Percentiles rank a stretch among this genome's conserved stretches.
Conservation (phyloP, 2,329 filamentous ascomycete species). For the Sarocladium strictum region DNA sequence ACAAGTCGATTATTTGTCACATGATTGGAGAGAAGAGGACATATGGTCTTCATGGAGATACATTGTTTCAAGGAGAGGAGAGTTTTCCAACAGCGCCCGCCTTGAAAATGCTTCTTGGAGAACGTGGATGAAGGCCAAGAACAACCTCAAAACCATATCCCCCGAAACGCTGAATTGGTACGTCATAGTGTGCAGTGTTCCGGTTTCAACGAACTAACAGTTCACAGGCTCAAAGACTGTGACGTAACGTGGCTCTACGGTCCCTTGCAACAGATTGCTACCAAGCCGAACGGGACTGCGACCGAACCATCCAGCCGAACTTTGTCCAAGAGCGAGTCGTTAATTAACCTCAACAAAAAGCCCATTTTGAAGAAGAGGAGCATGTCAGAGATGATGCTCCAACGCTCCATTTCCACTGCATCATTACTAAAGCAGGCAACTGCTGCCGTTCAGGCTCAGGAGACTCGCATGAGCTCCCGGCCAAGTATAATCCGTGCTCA, state of each 20-base stretch:
- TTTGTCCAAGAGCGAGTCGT: constrained; percentile 54
- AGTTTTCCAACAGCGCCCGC: constrained; percentile 74
- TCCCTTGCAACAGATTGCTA: constrained; percentile 62
- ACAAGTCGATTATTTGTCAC: constrained; percentile 92
- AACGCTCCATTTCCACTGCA: constrained; percentile 79
- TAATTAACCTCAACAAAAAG: constrained; percentile 65
- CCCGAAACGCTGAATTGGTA: constrained; percentile 93
- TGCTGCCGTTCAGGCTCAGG: constrained; percentile 77
- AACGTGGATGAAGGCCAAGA: constrained; percentile 91
- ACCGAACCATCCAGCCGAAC: constrained; percentile 35
- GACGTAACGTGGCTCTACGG: constrained; percentile 98
- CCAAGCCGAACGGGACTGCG: constrained; percentile 19
- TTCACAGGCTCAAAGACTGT: constrained; percentile 84
- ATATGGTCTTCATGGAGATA: constrained; percentile 98
- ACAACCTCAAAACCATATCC: constrained; percentile 78
- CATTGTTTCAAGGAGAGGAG: constrained; percentile 71
- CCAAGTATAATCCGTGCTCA: constrained; percentile 55
- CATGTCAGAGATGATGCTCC: constrained; percentile 92
- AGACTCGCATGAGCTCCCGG: constrained; percentile 48
- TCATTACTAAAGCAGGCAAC: constrained; percentile 87
- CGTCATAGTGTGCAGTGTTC: constrained; percentile 24
- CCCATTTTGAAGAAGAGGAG: constrained; percentile 95
- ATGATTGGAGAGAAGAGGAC: constrained; percentile 91
- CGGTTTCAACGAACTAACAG: background rate
- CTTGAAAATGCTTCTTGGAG: constrained; percentile 96